phyloP scores from a whole-genome alignment of 345 rosid genomes.

The Trapa incisa region DNA sequence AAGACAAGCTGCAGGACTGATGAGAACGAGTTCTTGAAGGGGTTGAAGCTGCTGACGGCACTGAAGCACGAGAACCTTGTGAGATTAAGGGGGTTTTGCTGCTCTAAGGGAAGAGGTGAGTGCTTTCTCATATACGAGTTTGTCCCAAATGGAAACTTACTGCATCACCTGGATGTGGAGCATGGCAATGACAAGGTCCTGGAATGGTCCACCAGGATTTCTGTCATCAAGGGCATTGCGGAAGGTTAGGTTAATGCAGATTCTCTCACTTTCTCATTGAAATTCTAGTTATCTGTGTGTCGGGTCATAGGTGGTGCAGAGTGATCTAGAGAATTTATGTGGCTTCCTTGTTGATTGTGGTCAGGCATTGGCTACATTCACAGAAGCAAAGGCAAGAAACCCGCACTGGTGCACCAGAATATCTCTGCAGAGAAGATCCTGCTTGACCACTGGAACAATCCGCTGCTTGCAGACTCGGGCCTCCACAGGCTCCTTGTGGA shows the following conservation, averaged over 20 bases:
- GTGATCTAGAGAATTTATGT: too few relatives aligned
- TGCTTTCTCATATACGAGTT: slow-evolving; percentile 78
- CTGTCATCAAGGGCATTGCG: slow-evolving; percentile 71
- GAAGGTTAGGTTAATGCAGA: slow-evolving; percentile 37
- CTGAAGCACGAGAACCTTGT: slow-evolving; percentile 72
- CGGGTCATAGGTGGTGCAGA: too few relatives aligned
- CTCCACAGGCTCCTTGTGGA: slow-evolving; percentile 84
- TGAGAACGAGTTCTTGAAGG: slow-evolving; percentile 68
- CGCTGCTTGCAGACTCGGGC: slow-evolving; percentile 69
- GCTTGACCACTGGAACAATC: slow-evolving; percentile 53
- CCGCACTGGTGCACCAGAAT: slow-evolving; percentile 65
- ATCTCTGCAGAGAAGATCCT: slow-evolving; percentile 77
- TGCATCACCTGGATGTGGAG: slow-evolving; percentile 60
- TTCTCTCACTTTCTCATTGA: neutral
- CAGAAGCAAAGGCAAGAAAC: slow-evolving; percentile 48
- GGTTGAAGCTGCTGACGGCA: slow-evolving; percentile 55
- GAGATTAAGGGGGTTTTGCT: slow-evolving; percentile 80
- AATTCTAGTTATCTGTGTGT: neutral
- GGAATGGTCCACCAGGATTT: slow-evolving; percentile 74
- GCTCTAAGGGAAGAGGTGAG: slow-evolving; percentile 91
- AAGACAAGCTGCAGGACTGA: slow-evolving; percentile 81
- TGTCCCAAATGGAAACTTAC: slow-evolving; percentile 71
- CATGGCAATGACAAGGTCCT: slow-evolving; percentile 50
- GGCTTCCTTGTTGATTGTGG: neutral
- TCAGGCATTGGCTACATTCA: slow-evolving; percentile 73